These are phyloP conservation scores for Cladosporium sp. DNA, from an alignment of 2,329 filamentous ascomycete genomes.

Conservation along the genomic window DNA sequence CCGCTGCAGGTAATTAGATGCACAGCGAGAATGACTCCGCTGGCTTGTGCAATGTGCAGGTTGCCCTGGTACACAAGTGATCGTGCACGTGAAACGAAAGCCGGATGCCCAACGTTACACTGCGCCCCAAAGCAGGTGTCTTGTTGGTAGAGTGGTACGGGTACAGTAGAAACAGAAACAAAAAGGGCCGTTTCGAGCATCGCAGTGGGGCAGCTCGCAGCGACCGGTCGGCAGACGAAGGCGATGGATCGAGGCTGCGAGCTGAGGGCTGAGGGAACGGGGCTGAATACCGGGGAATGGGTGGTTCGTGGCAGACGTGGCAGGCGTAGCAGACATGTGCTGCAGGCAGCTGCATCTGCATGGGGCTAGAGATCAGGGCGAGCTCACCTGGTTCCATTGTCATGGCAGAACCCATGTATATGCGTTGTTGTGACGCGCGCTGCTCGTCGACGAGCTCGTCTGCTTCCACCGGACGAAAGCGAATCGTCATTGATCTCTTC, in stretches of 20 bases:
- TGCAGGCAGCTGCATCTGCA: conserved; percentile 23
- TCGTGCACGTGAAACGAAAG: conserved; percentile 19
- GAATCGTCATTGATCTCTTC: conserved; percentile 4
- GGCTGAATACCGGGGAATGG: conserved; percentile 8
- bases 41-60: conserved; percentile 1
- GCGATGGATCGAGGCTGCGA: neutral
- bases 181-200: conserved; percentile 11
- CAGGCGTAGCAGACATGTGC: conserved; percentile 10
- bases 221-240: neutral
- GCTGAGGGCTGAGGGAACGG: neutral
- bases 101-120: conserved; percentile 25
- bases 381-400: conserved; percentile 32
- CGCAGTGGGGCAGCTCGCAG: neutral
- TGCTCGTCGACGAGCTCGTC: conserved; percentile 1
- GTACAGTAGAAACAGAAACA: neutral
- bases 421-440: conserved; percentile 4
- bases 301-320: conserved; percentile 13
- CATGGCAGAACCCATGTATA: conserved; percentile 22
- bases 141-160: conserved; percentile 11
- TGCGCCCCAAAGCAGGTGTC: conserved; percentile 1
- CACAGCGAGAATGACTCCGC: conserved; percentile 9
- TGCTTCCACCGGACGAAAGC: conserved; percentile 1
- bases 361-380: conserved; percentile 15
- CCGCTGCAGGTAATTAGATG: conserved; percentile 11
- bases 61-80: conserved; percentile 4